Evolutionary conservation across 1,284 basidiomycete genomes (phyloP).

Genomic region (Puccinia polysora): DNA sequence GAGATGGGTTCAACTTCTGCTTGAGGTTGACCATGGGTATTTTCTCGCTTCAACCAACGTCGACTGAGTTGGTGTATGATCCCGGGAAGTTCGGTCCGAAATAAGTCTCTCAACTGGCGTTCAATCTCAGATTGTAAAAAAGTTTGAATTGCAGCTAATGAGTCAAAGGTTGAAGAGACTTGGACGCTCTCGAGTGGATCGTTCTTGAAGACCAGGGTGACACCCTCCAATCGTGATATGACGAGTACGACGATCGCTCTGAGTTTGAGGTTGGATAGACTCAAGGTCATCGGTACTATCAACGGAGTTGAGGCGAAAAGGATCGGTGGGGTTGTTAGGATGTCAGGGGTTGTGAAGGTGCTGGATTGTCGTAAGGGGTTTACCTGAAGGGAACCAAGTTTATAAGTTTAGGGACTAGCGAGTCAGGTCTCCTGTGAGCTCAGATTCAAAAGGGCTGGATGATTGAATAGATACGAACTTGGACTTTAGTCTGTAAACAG

Average conservation of each 20-base stretch:
- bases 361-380: constrained; percentile 91
- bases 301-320: constrained; percentile 86
- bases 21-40: constrained; percentile 11
- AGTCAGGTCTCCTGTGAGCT: too few species aligned
- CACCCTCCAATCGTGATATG: constrained; percentile 92
- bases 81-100: constrained; percentile 89
- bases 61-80: constrained; percentile 96
- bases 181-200: constrained; percentile 97
- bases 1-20: constrained; percentile 65
- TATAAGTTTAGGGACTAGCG: too few species aligned
- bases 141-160: constrained; percentile 92
- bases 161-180: constrained; percentile 96
- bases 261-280: constrained; percentile 88
- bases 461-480: constrained; percentile 58
- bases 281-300: constrained; percentile 94
- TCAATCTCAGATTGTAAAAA: constrained; percentile 97
- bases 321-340: constrained; percentile 70
- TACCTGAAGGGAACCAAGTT: constrained; percentile 60
- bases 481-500: constrained; percentile 91
- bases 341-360: constrained; percentile 57
- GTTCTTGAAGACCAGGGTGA: constrained; percentile 99
- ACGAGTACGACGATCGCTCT: constrained; percentile 96
- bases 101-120: constrained; percentile 93
- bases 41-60: constrained; percentile 64
- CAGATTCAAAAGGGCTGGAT: too few species aligned